A percentile compares a stretch with the other conserved stretches of the same genome.
Evolutionary conservation across 306 rosid species (phyloP).

Genomic region (Erythrophleum fordii): DNA sequence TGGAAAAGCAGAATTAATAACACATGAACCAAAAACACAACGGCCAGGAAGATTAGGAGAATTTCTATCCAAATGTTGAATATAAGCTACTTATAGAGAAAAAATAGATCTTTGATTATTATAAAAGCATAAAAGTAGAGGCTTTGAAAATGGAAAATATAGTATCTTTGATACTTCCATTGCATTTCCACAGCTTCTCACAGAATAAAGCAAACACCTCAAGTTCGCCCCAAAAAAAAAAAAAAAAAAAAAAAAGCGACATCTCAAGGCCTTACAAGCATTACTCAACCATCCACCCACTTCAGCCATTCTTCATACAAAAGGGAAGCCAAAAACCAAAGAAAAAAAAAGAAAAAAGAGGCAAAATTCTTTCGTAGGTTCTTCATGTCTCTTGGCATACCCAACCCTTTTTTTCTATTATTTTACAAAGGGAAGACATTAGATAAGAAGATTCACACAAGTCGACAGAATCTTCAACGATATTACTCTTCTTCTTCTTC

Average conservation of each 20-base stretch:
- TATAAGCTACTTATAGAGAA: not conserved
- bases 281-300: not conserved
- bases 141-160: not conserved
- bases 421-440: slow-evolving; percentile 33
- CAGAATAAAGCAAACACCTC: not conserved
- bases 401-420: slow-evolving; percentile 6
- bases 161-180: not conserved
- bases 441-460: slow-evolving; percentile 38
- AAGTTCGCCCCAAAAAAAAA: too few species aligned
- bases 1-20: too few species aligned
- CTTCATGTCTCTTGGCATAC: slow-evolving; percentile 5
- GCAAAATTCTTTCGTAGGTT: slow-evolving; percentile 49
- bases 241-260: too few species aligned
- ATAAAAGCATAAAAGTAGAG: too few species aligned
- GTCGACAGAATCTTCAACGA: slow-evolving; percentile 45
- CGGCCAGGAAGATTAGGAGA: too few species aligned
- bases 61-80: not conserved
- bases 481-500: not conserved
- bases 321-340: slow-evolving; percentile 24
- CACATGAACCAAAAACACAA: too few species aligned
- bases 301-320: not conserved
- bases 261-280: not conserved
- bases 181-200: not conserved
- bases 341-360: not conserved
- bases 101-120: not conserved